phyloP scores from a whole-genome alignment of 2,329 filamentous ascomycete genomes.

The Diplodia sapinea region DNA sequence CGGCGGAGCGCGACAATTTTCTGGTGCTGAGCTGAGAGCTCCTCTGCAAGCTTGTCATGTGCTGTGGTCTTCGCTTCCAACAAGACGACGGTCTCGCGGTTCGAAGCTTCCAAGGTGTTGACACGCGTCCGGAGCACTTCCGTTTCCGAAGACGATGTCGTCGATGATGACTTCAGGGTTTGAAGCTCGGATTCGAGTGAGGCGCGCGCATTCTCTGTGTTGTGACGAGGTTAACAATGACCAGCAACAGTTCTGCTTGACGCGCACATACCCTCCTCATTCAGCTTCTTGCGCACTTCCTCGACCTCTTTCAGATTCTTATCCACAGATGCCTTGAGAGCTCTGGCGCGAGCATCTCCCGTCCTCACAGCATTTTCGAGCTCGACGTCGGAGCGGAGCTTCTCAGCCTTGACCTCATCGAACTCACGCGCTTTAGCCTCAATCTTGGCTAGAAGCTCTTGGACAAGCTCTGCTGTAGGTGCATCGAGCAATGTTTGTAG shows the following conservation, averaged over 20 bases:
- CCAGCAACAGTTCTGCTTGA: neutral
- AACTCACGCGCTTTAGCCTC: slow-evolving; percentile 80
- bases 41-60: slow-evolving; percentile 83
- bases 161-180: slow-evolving; percentile 74
- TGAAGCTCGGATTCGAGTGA: slow-evolving; percentile 82
- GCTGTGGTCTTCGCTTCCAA: slow-evolving; percentile 88
- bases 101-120: slow-evolving; percentile 84
- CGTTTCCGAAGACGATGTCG: slow-evolving; percentile 74
- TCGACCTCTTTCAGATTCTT: slow-evolving; percentile 84
- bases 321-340: slow-evolving; percentile 79
- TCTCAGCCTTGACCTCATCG: slow-evolving; percentile 82
- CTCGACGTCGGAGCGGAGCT: slow-evolving; percentile 88
- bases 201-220: slow-evolving; percentile 74
- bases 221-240: neutral
- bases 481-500: slow-evolving; percentile 66
- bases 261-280: slow-evolving; percentile 72
- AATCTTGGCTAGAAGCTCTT: slow-evolving; percentile 74
- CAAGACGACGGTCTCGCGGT: slow-evolving; percentile 85
- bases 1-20: slow-evolving; percentile 84
- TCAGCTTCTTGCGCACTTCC: slow-evolving; percentile 78
- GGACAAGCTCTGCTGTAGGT: slow-evolving; percentile 80
- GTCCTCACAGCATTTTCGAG: slow-evolving; percentile 87
- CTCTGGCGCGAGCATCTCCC: slow-evolving; percentile 80
- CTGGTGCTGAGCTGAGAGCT: slow-evolving; percentile 86
- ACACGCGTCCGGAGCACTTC: slow-evolving; percentile 82